Base-by-base conservation (phyloP, 2,329 filamentous ascomycete genomes). In the Aspergillus piperis region DNA sequence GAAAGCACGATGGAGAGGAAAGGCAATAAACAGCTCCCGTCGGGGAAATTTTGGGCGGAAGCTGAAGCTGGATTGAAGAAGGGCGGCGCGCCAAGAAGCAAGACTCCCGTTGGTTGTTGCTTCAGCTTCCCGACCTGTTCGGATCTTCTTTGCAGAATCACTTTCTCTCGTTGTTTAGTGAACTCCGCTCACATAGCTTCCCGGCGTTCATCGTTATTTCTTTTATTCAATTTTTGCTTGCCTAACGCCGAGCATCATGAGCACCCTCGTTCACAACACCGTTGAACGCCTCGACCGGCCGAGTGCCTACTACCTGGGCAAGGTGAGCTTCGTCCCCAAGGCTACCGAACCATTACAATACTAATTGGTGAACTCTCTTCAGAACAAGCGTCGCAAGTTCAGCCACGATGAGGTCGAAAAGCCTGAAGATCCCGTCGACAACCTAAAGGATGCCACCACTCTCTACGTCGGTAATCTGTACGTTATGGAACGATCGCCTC, bases 381-480 rank as follows among this genome's bases (percentile, higher is more conserved):
- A 92, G 86, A 90, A 90, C 77, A 92, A 91, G 79, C 87, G 88
- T 73, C 82, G 84, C 72, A 87, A 87, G 76, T 81, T 82, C 68
- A 83, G 84, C 69, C 84, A 87, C 62, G 80, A 90, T 66, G 84
- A 83, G 5, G 74, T 83, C 50, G 83, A 87, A 41, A 79, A 79
- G n/a, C 79, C 80, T 8, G 82, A 86, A 57, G 86, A 89, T 42
- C 79, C 85, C 48, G 88, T 91, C 62, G 92, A 96, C 66, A 91
- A 92, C 64, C 83, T 99, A 61, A 90, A 86, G 66, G 84, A 95
- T 75, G 92, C 95, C 42, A 93, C 94, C 8, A 99, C 95, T 0
- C 90, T 99, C 74, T 99, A 99, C 73, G 94, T 99, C 50, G 95
- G 95, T 71, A 99, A 99, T 77, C 83, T 99, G 86, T 96, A 82